These are phyloP conservation scores for Colletotrichum sidae DNA, from an alignment of 2,329 filamentous ascomycete genomes.

Conservation along the genomic window DNA sequence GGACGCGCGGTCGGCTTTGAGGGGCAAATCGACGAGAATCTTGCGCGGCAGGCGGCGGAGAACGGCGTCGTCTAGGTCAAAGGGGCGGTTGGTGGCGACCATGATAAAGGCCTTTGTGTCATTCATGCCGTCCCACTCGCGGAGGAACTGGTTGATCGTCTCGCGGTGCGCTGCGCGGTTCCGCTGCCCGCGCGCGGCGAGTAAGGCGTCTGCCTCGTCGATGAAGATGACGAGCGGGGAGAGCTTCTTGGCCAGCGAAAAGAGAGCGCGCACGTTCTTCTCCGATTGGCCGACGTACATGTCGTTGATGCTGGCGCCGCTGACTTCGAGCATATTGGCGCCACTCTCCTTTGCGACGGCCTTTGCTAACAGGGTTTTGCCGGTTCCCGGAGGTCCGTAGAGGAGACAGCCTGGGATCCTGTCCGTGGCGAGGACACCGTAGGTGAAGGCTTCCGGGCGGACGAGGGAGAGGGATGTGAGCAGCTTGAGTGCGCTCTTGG, in stretches of 20 bases:
- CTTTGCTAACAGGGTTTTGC: slow-evolving; percentile 77
- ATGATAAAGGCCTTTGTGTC: slow-evolving; percentile 93
- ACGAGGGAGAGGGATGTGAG: slow-evolving; percentile 88
- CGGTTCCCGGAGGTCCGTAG: slow-evolving; percentile 88
- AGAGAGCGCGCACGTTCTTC: slow-evolving; percentile 94
- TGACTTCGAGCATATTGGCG: slow-evolving; percentile 85
- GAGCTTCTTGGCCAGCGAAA: slow-evolving; percentile 90
- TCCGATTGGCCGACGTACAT: slow-evolving; percentile 97
- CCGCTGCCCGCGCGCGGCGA: slow-evolving; percentile 78
- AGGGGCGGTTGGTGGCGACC: slow-evolving; percentile 96
- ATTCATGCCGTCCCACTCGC: slow-evolving; percentile 94
- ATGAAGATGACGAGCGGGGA: slow-evolving; percentile 95
- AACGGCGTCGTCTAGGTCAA: slow-evolving; percentile 91
- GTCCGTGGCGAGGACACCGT: slow-evolving; percentile 91
- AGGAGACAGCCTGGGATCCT: slow-evolving; percentile 90
- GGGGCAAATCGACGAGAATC: slow-evolving; percentile 79
- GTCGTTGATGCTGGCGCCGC: slow-evolving; percentile 91
- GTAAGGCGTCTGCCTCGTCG: slow-evolving; percentile 94
- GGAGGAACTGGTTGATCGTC: slow-evolving; percentile 95
- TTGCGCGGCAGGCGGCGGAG: slow-evolving; percentile 80
- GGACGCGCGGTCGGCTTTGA: slow-evolving; percentile 72
- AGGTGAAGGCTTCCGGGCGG: slow-evolving; percentile 93
- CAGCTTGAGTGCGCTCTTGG: slow-evolving; percentile 87
- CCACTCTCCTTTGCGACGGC: slow-evolving; percentile 76
- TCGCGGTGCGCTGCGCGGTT: slow-evolving; percentile 82